phyloP scores from a whole-genome alignment of 306 rosid species.

The Castanospermum australe region DNA sequence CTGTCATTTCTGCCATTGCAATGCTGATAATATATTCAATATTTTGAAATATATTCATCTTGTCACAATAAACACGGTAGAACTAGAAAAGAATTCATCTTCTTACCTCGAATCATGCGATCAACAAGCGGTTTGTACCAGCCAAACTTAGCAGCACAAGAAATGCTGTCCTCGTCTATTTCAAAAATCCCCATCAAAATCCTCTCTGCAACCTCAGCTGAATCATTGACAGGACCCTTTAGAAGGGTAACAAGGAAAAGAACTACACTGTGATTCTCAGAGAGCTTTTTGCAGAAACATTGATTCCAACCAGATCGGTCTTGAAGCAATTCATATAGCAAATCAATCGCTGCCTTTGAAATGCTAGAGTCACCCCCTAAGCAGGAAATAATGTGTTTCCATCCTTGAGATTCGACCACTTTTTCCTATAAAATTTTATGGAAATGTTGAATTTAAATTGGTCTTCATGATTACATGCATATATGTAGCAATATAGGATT shows the following conservation, averaged over 20 bases:
- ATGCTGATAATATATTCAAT: not conserved
- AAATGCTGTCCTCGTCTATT: constrained; percentile 55
- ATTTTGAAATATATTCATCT: not conserved
- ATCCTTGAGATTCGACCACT: constrained; percentile 57
- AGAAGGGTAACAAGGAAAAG: constrained; percentile 55
- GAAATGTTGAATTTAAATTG: constrained; percentile 7
- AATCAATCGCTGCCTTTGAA: constrained; percentile 64
- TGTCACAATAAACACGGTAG: constrained; percentile 8
- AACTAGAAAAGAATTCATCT: constrained; percentile 19
- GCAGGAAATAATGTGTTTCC: constrained; percentile 64
- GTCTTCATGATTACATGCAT: not conserved
- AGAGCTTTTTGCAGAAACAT: constrained; percentile 60
- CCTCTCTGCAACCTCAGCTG: constrained; percentile 62
- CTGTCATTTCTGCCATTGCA: not conserved
- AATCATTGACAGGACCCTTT: constrained; percentile 43
- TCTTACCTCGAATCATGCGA: constrained; percentile 59
- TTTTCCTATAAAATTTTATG: constrained; percentile 47
- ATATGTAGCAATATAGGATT: not conserved
- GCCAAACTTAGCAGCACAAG: constrained; percentile 62
- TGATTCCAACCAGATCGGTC: constrained; percentile 68
- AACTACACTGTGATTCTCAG: constrained; percentile 50
- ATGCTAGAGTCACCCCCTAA: constrained; percentile 53
- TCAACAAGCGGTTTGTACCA: constrained; percentile 77
- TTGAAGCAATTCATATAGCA: constrained; percentile 66
- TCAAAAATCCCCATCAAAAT: constrained; percentile 65